A percentile compares a stretch with the other conserved stretches of the same genome.
These are phyloP conservation scores for Calcarisporium arbuscula DNA, from an alignment of 2,329 filamentous ascomycete species.

Conservation along the genomic window DNA sequence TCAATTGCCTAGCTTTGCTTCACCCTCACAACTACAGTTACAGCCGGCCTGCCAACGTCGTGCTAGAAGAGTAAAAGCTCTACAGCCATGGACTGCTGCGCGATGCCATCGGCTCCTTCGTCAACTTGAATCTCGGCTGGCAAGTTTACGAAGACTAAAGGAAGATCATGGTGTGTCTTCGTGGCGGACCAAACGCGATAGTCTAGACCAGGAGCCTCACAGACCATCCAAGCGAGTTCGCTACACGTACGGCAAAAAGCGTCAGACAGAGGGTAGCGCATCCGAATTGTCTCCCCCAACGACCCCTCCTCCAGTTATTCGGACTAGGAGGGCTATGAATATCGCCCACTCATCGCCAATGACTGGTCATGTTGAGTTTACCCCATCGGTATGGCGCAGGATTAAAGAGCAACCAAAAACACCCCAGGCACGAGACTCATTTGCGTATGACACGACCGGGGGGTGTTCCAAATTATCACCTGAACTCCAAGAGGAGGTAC, in stretches of 20 bases:
- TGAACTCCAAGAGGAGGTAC: conserved; percentile 15
- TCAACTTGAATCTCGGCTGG: conserved; percentile 37
- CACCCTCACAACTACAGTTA: too few species aligned
- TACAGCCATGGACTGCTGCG: conserved; percentile 39
- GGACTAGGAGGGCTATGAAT: conserved; percentile 24
- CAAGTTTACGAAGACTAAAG: conserved; percentile 30
- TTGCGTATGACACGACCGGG: too few species aligned
- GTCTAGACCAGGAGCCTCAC: conserved; percentile 3
- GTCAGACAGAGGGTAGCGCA: conserved; percentile 4
- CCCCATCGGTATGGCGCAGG: conserved; percentile 21
- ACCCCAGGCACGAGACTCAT: too few species aligned
- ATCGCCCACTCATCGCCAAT: conserved; percentile 17
- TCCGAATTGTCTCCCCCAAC: background rate
- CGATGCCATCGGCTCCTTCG: conserved; percentile 41
- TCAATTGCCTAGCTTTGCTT: too few species aligned
- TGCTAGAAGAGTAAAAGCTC: too few species aligned
- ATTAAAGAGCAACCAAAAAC: conserved; percentile 16
- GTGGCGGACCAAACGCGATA: conserved; percentile 15
- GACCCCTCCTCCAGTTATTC: conserved; percentile 21
- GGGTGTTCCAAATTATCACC: conserved; percentile 4
- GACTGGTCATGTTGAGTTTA: conserved; percentile 19
- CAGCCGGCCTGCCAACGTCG: too few species aligned
- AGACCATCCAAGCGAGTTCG: conserved; percentile 20
- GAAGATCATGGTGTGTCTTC: conserved; percentile 12
- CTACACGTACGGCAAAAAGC: conserved; percentile 22